Conservation (phyloP, 2,329 filamentous ascomycete species). For the Calonectria pseudoreteaudii region DNA sequence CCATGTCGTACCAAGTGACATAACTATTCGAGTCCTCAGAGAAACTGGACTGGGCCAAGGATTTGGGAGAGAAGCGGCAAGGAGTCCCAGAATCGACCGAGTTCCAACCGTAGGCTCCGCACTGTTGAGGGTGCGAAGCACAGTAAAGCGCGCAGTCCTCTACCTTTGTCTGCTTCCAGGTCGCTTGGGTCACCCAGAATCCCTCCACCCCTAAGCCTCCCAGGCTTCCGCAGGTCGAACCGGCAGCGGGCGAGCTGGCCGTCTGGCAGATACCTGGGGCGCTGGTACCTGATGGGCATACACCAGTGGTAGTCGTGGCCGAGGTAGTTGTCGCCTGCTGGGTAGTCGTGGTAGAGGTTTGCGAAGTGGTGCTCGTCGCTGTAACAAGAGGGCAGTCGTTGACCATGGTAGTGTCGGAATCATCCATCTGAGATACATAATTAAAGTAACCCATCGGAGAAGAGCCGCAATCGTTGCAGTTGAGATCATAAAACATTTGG, state of each 20-base stretch:
- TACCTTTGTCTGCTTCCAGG: background rate
- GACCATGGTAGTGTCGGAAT: constrained; percentile 19
- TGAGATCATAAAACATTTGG: constrained; percentile 32
- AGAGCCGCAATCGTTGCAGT: constrained; percentile 31
- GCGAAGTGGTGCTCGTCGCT: background rate
- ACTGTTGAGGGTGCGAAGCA: background rate
- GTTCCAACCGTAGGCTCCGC: background rate
- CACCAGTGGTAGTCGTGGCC: constrained; percentile 3
- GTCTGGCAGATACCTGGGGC: background rate
- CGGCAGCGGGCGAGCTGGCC: background rate
- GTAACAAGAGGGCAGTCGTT: constrained; percentile 12
- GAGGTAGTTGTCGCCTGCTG: background rate
- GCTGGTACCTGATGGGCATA: background rate
- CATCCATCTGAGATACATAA: constrained; percentile 23
- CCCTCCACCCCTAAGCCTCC: background rate
- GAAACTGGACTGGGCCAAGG: background rate
- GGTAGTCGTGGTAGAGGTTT: background rate
- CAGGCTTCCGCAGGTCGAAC: background rate
- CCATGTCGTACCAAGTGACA: background rate
- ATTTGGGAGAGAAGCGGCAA: background rate
- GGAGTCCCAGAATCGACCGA: background rate
- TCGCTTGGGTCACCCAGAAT: background rate
- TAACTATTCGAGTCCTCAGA: background rate
- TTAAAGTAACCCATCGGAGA: constrained; percentile 32
- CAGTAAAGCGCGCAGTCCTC: background rate